Evolutionary conservation across 768 basidiomycete species (phyloP).

Genomic region (Russula sp.): DNA sequence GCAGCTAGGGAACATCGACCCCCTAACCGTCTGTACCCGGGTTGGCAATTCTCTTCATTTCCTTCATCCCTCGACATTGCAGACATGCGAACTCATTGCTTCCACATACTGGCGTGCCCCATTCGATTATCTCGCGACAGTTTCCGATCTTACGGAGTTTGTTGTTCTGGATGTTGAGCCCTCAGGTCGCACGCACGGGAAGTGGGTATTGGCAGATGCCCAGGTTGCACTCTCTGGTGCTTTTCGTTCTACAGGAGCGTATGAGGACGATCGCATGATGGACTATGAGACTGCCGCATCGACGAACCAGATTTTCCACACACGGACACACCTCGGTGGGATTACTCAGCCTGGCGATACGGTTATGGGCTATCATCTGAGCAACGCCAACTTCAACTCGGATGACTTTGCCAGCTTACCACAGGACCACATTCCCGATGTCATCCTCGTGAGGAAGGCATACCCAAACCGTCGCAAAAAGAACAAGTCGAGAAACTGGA

Average conservation of each 20-base stretch:
- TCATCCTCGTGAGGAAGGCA: conserved; percentile 90
- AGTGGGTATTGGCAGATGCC: conserved; percentile 78
- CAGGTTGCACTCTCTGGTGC: conserved; percentile 85
- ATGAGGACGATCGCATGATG: conserved; percentile 37
- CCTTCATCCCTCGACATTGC: conserved; percentile 83
- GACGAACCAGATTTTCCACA: conserved; percentile 82
- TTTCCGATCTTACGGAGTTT: conserved; percentile 88
- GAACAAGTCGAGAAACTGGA: conserved; percentile 77
- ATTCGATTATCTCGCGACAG: conserved; percentile 75
- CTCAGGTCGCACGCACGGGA: conserved; percentile 61
- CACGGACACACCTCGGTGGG: conserved; percentile 91
- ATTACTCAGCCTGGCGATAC: conserved; percentile 94
- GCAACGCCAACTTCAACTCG: conserved; percentile 89
- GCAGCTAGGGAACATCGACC: conserved; percentile 79
- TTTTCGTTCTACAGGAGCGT: conserved; percentile 47
- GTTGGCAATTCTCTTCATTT: conserved; percentile 90
- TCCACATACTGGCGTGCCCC: conserved; percentile 87
- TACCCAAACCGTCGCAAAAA: conserved; percentile 94
- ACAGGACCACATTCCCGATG: conserved; percentile 69
- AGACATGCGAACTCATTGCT: conserved; percentile 69
- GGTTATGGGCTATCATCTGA: conserved; percentile 84
- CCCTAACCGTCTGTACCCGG: conserved; percentile 80
- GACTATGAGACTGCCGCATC: conserved; percentile 56
- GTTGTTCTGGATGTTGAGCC: conserved; percentile 92
- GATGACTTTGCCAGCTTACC: conserved; percentile 69